Conservation (phyloP, 331 rosid genomes). For the Cydonia oblonga region DNA sequence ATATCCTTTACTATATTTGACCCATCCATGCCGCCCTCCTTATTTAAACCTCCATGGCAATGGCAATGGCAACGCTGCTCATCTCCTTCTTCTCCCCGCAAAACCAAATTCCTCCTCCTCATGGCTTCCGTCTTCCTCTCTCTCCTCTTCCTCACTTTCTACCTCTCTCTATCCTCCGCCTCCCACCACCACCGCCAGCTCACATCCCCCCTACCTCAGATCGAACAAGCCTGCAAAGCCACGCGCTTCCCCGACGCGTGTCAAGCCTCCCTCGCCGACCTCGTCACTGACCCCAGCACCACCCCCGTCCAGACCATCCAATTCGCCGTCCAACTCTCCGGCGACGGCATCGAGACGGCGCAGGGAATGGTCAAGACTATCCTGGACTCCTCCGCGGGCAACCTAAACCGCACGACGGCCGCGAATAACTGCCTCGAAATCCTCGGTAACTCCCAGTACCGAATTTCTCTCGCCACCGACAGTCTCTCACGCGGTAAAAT, state of each 20-base stretch:
- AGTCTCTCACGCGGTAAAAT: constrained; percentile 28
- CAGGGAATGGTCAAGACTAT: constrained; percentile 43
- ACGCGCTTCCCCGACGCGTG: constrained; percentile 69
- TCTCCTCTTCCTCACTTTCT: constrained; percentile 17
- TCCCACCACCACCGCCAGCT: not conserved
- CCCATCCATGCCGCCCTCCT: not conserved
- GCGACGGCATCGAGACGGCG: constrained; percentile 38
- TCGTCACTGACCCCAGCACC: constrained; percentile 13
- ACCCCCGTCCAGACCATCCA: constrained; percentile 33
- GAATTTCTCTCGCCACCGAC: constrained; percentile 30
- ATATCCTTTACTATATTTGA: not conserved
- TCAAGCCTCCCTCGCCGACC: constrained; percentile 29
- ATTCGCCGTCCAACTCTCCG: constrained; percentile 31
- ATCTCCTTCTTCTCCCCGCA: too few relatives aligned
- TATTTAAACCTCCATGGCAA: not conserved
- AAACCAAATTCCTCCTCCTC: constrained; percentile 13
- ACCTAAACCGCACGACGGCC: constrained; percentile 48
- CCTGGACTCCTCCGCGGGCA: constrained; percentile 28
- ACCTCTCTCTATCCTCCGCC: constrained; percentile 44
- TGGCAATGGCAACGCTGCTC: not conserved
- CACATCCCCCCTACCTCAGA: not conserved
- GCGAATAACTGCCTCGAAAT: constrained; percentile 49
- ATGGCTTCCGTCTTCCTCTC: constrained; percentile 42
- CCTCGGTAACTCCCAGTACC: constrained; percentile 31
- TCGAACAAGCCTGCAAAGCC: constrained; percentile 60